phyloP scores from a whole-genome alignment of 2,329 filamentous ascomycete genomes.

The Ophiosphaerella narmari region DNA sequence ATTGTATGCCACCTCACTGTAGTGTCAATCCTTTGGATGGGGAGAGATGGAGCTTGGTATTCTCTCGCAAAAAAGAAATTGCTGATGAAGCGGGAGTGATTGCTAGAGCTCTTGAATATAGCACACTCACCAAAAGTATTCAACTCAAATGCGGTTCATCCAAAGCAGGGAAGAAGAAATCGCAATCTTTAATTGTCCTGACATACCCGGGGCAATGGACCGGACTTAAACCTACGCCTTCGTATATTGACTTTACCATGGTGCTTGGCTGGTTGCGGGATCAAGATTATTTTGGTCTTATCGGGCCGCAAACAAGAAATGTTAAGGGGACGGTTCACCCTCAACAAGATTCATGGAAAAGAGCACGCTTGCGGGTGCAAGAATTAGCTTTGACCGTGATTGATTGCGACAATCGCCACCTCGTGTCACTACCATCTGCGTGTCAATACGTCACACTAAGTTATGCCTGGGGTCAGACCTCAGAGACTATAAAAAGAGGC shows the following conservation, averaged over 20 bases:
- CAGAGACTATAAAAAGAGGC: constrained; percentile 4
- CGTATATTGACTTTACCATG: not conserved
- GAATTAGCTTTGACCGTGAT: not conserved
- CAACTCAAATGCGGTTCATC: not conserved
- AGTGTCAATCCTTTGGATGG: no score
- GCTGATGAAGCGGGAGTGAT: not conserved
- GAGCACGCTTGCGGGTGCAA: not conserved
- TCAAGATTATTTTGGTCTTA: no score
- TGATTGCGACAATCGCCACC: not conserved
- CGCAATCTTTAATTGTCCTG: not conserved
- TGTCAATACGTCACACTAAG: constrained; percentile 2
- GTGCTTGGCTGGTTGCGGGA: not conserved
- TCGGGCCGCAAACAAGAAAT: no score
- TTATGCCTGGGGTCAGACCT: constrained; percentile 1
- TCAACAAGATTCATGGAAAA: not conserved
- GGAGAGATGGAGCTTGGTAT: not conserved
- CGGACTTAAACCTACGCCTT: not conserved
- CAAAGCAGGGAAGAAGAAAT: not conserved
- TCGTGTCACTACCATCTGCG: not conserved
- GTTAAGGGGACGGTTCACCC: not conserved
- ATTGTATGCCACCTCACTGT: not conserved
- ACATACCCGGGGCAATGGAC: not conserved
- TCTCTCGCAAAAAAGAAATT: not conserved
- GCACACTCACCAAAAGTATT: not conserved
- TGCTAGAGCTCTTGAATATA: not conserved